Percentiles rank a stretch among this genome's conserved stretches.
Evolutionary conservation across 352 stramenopile species (phyloP).

Genomic region (Pythium sukuiense): DNA sequence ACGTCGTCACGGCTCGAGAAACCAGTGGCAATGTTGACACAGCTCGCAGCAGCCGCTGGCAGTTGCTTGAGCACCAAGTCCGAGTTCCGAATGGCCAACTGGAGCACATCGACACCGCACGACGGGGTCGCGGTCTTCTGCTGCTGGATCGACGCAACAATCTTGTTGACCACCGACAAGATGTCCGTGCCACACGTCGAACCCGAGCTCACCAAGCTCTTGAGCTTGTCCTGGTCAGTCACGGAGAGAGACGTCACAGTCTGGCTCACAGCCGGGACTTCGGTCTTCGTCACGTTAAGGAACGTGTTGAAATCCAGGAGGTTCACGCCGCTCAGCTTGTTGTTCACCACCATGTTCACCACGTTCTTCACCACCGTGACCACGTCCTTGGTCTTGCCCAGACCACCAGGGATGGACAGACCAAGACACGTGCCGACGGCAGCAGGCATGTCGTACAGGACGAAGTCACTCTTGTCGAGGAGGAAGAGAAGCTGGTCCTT

Average conservation of each 20-base stretch:
- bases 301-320: conserved; percentile 19
- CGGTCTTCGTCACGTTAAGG: not conserved
- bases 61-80: conserved; percentile 48
- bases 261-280: not conserved
- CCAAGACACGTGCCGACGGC: conserved; percentile 49
- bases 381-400: conserved; percentile 40
- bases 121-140: conserved; percentile 33
- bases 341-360: conserved; percentile 29
- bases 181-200: conserved; percentile 45
- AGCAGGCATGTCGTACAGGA: conserved; percentile 49
- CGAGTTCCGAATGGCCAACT: conserved; percentile 40
- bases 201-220: conserved; percentile 36
- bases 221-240: conserved; percentile 33
- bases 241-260: conserved; percentile 24
- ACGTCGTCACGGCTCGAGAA: conserved; percentile 48
- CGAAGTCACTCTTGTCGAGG: conserved; percentile 58
- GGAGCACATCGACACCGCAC: conserved; percentile 41
- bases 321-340: conserved; percentile 33
- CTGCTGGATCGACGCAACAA: conserved; percentile 42
- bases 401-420: conserved; percentile 21
- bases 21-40: too few species aligned
- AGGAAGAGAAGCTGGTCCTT: conserved; percentile 48
- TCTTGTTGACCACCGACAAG: conserved; percentile 47
- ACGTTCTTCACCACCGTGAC: conserved; percentile 29
- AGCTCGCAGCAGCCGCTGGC: conserved; percentile 37